A percentile compares a stretch with the other conserved stretches of the same genome.
phyloP scores from a whole-genome alignment of 2,329 filamentous ascomycete species.

The Hansfordia pulvinata region DNA sequence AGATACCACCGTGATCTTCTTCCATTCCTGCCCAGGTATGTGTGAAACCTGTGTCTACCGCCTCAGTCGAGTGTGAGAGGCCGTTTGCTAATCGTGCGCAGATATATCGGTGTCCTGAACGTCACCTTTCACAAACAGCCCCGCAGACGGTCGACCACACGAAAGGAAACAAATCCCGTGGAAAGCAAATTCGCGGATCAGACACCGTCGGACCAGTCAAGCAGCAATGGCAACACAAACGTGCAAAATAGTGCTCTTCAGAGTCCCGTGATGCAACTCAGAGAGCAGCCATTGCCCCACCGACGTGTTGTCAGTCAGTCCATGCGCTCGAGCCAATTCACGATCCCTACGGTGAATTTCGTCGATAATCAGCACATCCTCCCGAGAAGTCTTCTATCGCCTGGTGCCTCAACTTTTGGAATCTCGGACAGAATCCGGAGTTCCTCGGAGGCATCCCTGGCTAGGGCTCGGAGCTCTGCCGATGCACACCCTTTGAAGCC shows the following conservation, averaged over 20 bases:
- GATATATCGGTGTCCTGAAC: slow-evolving; percentile 93
- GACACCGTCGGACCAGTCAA: too few species aligned
- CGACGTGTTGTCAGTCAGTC: slow-evolving; percentile 56
- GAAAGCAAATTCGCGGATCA: too few species aligned
- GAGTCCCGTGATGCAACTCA: slow-evolving; percentile 6
- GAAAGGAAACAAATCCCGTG: too few species aligned
- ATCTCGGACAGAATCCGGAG: slow-evolving; percentile 20
- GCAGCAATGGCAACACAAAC: too few species aligned
- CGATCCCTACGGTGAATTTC: slow-evolving; percentile 81
- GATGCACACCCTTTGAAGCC: slow-evolving; percentile 2
- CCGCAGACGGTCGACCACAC: slow-evolving; percentile 47
- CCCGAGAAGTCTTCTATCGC: slow-evolving; percentile 66
- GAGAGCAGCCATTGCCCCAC: slow-evolving; percentile 14
- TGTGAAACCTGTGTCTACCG: slow-evolving; percentile 9
- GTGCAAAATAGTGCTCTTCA: slow-evolving; percentile 15
- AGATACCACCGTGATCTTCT: slow-evolving; percentile 79
- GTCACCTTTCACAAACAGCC: slow-evolving; percentile 83
- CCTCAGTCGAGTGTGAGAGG: slow-evolving; percentile 3
- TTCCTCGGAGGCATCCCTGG: slow-evolving; percentile 18
- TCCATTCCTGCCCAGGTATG: slow-evolving; percentile 75
- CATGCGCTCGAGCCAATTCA: slow-evolving; percentile 47
- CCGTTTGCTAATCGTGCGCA: slow-evolving; percentile 22
- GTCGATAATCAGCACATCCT: slow-evolving; percentile 92
- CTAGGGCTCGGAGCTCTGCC: slow-evolving; percentile 7
- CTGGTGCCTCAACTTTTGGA: slow-evolving; percentile 28